phyloP scores from a whole-genome alignment of 331 rosid species.

The Erythrophleum ivorense region DNA sequence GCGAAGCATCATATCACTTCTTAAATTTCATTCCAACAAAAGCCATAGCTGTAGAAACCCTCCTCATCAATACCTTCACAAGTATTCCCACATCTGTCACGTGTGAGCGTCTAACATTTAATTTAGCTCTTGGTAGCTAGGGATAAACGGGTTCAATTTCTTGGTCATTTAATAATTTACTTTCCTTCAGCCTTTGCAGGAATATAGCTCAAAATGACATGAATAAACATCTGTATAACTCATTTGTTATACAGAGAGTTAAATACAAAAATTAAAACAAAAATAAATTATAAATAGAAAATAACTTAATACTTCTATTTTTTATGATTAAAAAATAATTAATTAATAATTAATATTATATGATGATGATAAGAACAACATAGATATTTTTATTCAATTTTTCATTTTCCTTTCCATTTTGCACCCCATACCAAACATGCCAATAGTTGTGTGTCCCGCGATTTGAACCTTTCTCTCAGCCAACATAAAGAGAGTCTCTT shows the following conservation, averaged over 20 bases:
- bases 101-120: neutral
- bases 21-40: neutral
- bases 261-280: no score
- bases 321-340: no score
- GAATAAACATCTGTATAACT: no score
- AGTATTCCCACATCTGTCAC: neutral
- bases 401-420: no score
- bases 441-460: no score
- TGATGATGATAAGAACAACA: no score
- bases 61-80: neutral
- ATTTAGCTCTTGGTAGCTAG: neutral
- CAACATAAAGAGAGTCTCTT: constrained; percentile 23
- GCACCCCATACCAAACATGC: no score
- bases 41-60: neutral
- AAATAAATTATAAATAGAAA: no score
- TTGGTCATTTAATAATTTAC: neutral
- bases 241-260: no score
- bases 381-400: no score
- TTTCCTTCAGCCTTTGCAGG: neutral
- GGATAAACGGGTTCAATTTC: neutral
- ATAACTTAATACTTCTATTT: no score
- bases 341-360: no score
- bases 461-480: neutral
- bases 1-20: neutral
- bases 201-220: neutral